These are phyloP conservation scores for Carex sylvatica DNA, from an alignment of 202 grass and related monocot genomes.

Conservation along the genomic window DNA sequence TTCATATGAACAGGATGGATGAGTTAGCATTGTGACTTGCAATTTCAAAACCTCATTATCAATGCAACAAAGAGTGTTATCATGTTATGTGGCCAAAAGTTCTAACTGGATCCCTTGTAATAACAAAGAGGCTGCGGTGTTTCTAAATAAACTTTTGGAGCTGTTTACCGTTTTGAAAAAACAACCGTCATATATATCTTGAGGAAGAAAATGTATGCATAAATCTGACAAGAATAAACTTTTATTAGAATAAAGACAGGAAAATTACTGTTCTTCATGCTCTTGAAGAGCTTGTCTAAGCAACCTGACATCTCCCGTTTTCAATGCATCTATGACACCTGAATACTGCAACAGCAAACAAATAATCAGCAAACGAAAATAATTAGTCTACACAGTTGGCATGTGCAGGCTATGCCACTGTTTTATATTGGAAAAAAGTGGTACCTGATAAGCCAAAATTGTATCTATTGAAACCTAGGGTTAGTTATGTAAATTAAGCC, in stretches of 20 bases:
- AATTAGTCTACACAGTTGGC: not conserved
- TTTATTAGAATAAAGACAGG: not conserved
- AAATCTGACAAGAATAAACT: not conserved
- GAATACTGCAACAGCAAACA: slow-evolving; percentile 62
- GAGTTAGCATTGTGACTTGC: not conserved
- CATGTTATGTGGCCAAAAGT: not conserved
- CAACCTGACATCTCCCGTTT: slow-evolving; percentile 83
- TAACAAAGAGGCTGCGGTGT: not conserved
- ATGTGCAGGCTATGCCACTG: not conserved
- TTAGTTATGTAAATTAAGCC: too few species aligned
- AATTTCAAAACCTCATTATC: not conserved
- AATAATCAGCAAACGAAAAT: slow-evolving; percentile 21
- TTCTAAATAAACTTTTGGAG: not conserved
- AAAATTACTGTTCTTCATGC: slow-evolving; percentile 71
- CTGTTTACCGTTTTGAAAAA: not conserved
- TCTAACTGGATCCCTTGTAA: not conserved
- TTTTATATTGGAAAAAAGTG: not conserved
- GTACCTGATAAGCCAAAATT: too few species aligned
- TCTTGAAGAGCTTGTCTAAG: slow-evolving; percentile 69
- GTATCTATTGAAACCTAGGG: too few species aligned
- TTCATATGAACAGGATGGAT: not conserved
- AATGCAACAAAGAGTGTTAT: not conserved
- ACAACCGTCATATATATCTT: not conserved
- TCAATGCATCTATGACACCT: slow-evolving; percentile 72
- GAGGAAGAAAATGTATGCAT: not conserved